These are phyloP conservation scores for Camellia japonica DNA, from an alignment of 148 eudicot genomes.

Conservation along the genomic window DNA sequence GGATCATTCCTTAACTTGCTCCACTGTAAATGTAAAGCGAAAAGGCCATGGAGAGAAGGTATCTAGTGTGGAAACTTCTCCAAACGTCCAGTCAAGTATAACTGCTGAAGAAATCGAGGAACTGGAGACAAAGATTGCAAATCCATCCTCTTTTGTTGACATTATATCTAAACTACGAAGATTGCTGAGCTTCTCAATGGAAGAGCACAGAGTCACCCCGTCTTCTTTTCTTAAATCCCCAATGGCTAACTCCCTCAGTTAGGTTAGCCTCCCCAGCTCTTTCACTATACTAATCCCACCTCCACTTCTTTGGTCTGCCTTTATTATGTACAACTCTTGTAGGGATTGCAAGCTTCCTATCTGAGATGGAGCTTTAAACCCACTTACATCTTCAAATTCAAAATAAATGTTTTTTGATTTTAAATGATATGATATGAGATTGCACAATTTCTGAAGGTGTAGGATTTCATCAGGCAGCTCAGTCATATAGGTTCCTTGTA, in stretches of 20 bases:
- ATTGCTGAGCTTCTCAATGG: background rate
- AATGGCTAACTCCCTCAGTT: background rate
- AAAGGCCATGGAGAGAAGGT: constrained; percentile 8
- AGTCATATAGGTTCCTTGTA: too few relatives aligned
- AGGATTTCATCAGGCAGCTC: too few relatives aligned
- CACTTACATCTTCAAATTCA: too few relatives aligned
- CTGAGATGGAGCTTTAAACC: too few relatives aligned
- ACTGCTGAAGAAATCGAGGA: background rate
- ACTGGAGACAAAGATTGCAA: background rate
- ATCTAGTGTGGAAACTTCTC: constrained; percentile 15
- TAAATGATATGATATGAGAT: too few relatives aligned
- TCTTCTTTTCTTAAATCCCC: background rate
- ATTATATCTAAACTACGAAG: background rate
- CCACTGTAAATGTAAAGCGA: background rate
- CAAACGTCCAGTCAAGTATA: background rate
- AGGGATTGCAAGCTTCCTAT: background rate
- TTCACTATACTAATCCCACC: background rate
- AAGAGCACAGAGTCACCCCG: constrained; percentile 3
- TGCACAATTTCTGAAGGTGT: too few relatives aligned
- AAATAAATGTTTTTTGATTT: too few relatives aligned
- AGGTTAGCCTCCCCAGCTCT: background rate
- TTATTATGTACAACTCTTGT: background rate
- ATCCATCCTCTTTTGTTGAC: background rate
- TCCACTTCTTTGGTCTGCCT: background rate
- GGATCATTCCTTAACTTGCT: constrained; percentile 15